Evolutionary conservation across 148 eudicot genomes (phyloP).

Genomic region (Camellia lanceoleosa): DNA sequence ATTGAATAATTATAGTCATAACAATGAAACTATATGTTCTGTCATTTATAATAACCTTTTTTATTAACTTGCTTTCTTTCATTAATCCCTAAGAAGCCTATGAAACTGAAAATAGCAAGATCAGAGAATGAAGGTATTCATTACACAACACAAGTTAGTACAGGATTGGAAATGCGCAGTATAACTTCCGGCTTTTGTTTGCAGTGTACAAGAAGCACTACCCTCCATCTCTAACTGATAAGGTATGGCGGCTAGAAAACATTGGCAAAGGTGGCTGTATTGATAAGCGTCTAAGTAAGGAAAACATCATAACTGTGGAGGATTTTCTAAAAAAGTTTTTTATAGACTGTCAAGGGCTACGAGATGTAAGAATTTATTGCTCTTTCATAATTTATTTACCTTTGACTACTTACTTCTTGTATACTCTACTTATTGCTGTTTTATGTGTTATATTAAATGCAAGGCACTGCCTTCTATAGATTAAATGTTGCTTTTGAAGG

Average conservation of each 20-base stretch:
- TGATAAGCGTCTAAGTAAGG: conserved; percentile 4
- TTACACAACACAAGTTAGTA: not conserved
- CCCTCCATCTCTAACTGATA: conserved; percentile 25
- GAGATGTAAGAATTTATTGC: conserved; percentile 17
- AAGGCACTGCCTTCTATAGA: too few species aligned
- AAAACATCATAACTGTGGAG: conserved; percentile 21
- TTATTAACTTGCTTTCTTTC: not conserved
- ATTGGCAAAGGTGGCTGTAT: conserved; percentile 19
- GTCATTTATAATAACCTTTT: not conserved
- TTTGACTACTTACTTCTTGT: not conserved
- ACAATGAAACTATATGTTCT: not conserved
- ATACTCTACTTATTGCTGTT: not conserved
- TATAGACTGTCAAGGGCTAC: conserved; percentile 26
- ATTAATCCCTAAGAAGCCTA: not conserved
- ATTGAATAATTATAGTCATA: not conserved
- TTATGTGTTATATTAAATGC: not conserved
- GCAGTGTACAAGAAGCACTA: conserved; percentile 27
- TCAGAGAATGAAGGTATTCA: not conserved
- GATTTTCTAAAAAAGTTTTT: conserved; percentile 26
- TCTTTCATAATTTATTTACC: not conserved
- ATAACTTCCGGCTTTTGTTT: conserved; percentile 2
- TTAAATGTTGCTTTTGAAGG: too few species aligned
- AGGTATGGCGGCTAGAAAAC: conserved; percentile 20
- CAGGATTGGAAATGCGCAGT: too few species aligned
- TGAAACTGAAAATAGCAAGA: not conserved